Percentiles rank a stretch among this genome's conserved stretches.
phyloP scores from a whole-genome alignment of 2,329 filamentous ascomycete genomes.

The Sphaerulina vaccinii region DNA sequence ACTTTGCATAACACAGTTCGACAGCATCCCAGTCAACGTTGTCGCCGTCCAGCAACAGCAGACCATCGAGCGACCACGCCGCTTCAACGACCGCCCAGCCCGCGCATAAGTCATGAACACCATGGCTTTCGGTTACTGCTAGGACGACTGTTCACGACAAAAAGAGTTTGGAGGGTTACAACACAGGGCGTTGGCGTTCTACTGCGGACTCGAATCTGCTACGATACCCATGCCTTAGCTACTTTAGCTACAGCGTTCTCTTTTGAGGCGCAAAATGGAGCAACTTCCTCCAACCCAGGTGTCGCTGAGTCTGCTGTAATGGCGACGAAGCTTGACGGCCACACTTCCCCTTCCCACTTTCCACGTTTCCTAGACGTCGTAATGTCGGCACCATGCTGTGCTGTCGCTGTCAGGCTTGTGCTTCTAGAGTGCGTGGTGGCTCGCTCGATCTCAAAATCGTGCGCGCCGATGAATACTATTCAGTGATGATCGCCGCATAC shows the following conservation, averaged over 20 bases:
- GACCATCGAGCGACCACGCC: constrained; percentile 74
- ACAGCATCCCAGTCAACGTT: constrained; percentile 95
- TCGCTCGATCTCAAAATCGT: too few species aligned
- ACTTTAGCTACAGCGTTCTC: constrained; percentile 9
- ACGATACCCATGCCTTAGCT: constrained; percentile 15
- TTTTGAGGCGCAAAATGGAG: constrained; percentile 8
- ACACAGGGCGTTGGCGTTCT: constrained; percentile 20
- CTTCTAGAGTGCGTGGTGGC: too few species aligned
- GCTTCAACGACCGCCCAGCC: constrained; percentile 66
- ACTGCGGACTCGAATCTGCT: constrained; percentile 8
- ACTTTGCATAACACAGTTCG: constrained; percentile 65
- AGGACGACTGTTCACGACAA: constrained; percentile 14
- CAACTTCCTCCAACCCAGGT: constrained; percentile 21
- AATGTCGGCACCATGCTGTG: not conserved
- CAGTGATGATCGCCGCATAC: too few species aligned
- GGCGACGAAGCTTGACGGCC: constrained; percentile 26
- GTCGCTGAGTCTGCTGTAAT: constrained; percentile 24
- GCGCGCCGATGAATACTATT: too few species aligned
- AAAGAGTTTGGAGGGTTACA: constrained; percentile 14
- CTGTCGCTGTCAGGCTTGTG: not conserved
- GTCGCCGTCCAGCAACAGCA: constrained; percentile 87
- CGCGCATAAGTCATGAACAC: constrained; percentile 25
- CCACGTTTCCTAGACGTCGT: constrained; percentile 3
- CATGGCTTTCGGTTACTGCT: constrained; percentile 9
- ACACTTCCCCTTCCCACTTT: constrained; percentile 15